Percentiles rank a stretch among this genome's conserved stretches.
phyloP scores from a whole-genome alignment of 2,329 filamentous ascomycete genomes.

The Cordyceps fumosorosea region DNA sequence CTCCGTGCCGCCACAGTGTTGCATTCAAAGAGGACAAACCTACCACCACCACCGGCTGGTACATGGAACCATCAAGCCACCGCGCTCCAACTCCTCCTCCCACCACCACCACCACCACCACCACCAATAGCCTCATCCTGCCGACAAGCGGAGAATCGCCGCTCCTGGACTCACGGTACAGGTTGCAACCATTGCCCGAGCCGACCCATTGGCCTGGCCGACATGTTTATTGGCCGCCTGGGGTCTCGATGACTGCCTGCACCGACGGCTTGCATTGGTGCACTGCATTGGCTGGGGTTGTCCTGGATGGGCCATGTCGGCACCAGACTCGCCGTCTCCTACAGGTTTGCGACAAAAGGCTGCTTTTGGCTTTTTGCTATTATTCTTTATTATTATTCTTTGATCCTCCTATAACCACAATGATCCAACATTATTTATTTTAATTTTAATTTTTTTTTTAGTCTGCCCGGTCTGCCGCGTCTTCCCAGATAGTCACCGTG shows the following conservation, averaged over 20 bases:
- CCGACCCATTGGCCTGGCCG: conserved; percentile 3
- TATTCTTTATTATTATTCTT: neutral
- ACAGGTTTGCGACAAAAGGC: neutral
- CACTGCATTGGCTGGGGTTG: conserved; percentile 8
- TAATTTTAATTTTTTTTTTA: neutral
- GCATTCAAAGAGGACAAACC: conserved; percentile 2
- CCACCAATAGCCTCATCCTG: neutral
- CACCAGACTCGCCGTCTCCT: no score
- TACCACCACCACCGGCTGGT: neutral
- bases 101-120: neutral
- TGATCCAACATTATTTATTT: neutral
- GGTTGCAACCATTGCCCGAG: conserved; percentile 4
- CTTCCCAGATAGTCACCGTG: neutral
- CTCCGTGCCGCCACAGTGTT: neutral
- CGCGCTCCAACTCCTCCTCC: neutral
- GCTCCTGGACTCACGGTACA: neutral
- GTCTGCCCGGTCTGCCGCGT: neutral
- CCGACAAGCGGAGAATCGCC: conserved; percentile 2
- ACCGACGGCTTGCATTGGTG: conserved; percentile 7
- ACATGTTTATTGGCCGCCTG: neutral
- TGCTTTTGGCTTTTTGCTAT: neutral
- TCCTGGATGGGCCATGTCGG: neutral
- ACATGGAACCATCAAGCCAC: conserved; percentile 11
- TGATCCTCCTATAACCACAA: neutral
- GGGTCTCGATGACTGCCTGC: neutral